phyloP scores from a whole-genome alignment of 495 filamentous ascomycete species.

The Lasiosphaeris hirsuta region DNA sequence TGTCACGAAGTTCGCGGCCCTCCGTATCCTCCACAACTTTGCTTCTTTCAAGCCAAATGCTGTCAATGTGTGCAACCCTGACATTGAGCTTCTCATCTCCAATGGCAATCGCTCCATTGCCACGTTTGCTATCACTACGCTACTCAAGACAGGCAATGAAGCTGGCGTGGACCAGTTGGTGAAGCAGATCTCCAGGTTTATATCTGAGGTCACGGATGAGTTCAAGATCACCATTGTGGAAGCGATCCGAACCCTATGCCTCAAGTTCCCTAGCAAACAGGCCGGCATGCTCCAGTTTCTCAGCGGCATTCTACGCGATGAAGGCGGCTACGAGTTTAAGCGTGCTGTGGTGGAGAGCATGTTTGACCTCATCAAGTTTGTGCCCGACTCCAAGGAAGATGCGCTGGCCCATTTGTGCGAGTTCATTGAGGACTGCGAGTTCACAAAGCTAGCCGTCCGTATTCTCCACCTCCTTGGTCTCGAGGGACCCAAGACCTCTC shows the following conservation, averaged over 20 bases:
- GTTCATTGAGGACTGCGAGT: conserved; percentile 99
- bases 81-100: conserved; percentile 93
- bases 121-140: conserved; percentile 95
- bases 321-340: conserved; percentile 99
- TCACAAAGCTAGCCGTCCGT: conserved; percentile 94
- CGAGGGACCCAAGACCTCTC: conserved; percentile 91
- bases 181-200: conserved; percentile 97
- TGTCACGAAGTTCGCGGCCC: conserved; percentile 96
- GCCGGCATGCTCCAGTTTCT: conserved; percentile 96
- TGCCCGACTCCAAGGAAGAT: conserved; percentile 96
- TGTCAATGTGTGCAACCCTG: conserved; percentile 89
- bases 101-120: conserved; percentile 97
- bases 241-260: conserved; percentile 89
- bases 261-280: conserved; percentile 98
- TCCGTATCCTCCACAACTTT: conserved; percentile 94
- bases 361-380: conserved; percentile 99
- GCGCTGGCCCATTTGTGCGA: conserved; percentile 95
- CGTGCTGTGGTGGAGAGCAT: conserved; percentile 96
- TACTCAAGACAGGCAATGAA: conserved; percentile 97
- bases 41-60: conserved; percentile 92
- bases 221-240: conserved; percentile 99
- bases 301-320: conserved; percentile 89
- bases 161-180: conserved; percentile 94
- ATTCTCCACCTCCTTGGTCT: conserved; percentile 90
- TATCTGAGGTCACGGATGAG: conserved; percentile 97